Conservation (phyloP, 2,329 filamentous ascomycete species). For the Raffaelea albimanens region DNA sequence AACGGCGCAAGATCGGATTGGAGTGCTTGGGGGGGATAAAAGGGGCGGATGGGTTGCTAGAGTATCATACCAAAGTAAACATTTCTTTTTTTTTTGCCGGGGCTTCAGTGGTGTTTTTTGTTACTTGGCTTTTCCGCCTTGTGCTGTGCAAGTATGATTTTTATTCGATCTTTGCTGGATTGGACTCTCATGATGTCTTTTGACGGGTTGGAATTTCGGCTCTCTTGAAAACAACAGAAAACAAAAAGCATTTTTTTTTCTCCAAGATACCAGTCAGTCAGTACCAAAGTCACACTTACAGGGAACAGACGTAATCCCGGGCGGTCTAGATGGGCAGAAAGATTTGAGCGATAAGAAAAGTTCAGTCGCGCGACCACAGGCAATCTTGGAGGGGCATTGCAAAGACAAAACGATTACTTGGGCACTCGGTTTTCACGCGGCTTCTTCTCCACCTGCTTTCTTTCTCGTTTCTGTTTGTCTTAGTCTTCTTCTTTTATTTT, state of each 20-base stretch:
- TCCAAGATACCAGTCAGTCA: too few relatives aligned
- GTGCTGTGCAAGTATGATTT: not conserved
- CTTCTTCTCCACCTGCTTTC: too few relatives aligned
- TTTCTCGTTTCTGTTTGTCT: not conserved
- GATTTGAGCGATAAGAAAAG: too few relatives aligned
- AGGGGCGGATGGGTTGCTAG: not conserved
- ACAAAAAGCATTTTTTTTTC: too few relatives aligned
- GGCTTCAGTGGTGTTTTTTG: not conserved
- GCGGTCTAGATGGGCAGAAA: too few relatives aligned
- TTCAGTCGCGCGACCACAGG: too few relatives aligned
- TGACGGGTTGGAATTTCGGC: not conserved
- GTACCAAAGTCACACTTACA: too few relatives aligned
- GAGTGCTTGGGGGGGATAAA: not conserved
- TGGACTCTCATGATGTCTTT: not conserved
- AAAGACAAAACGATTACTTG: too few relatives aligned
- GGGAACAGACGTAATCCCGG: too few relatives aligned
- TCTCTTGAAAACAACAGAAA: too few relatives aligned
- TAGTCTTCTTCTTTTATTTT: not conserved
- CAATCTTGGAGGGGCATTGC: too few relatives aligned
- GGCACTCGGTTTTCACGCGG: too few relatives aligned
- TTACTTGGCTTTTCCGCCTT: not conserved
- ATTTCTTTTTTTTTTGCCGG: not conserved
- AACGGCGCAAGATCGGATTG: slow-evolving; percentile 6
- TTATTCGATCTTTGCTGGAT: not conserved
- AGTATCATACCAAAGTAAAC: slow-evolving; percentile 9